These are phyloP conservation scores for Cercospora zeina DNA, from an alignment of 2,329 filamentous ascomycete species.

Conservation along the genomic window DNA sequence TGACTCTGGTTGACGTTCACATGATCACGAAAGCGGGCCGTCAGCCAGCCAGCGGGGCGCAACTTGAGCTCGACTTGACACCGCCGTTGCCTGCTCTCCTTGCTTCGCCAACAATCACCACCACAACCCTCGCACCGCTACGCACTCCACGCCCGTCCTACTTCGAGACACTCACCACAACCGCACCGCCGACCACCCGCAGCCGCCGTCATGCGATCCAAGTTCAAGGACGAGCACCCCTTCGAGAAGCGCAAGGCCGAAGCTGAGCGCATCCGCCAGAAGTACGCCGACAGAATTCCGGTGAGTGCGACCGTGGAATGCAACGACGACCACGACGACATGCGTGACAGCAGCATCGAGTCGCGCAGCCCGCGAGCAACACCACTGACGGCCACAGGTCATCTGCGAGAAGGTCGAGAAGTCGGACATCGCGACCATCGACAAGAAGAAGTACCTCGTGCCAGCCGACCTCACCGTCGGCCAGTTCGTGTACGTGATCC, in stretches of 20 bases:
- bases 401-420: slow-evolving; percentile 99
- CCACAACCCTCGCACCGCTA: slow-evolving; percentile 25
- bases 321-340: slow-evolving; percentile 2
- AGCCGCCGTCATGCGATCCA: slow-evolving; percentile 80
- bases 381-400: slow-evolving; percentile 59
- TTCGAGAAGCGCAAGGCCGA: slow-evolving; percentile 99
- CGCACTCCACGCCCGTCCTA: slow-evolving; percentile 3
- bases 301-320: slow-evolving; percentile 59
- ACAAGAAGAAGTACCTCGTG: slow-evolving; percentile 99
- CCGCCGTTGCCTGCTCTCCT: slow-evolving; percentile 1
- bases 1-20: slow-evolving; percentile 6
- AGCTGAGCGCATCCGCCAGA: slow-evolving; percentile 98
- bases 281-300: slow-evolving; percentile 97
- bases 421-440: slow-evolving; percentile 98
- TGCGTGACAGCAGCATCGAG: neutral
- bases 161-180: slow-evolving; percentile 6
- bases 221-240: slow-evolving; percentile 99
- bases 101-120: neutral
- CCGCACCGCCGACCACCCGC: slow-evolving; percentile 12
- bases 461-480: slow-evolving; percentile 96
- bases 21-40: slow-evolving; percentile 2
- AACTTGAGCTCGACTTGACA: slow-evolving; percentile 7
- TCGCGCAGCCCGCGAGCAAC: neutral
- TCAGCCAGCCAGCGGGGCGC: neutral
- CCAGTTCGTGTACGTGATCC: slow-evolving; percentile 99